Base-by-base conservation (phyloP, 148 eudicot genomes). In the Suaeda aralocaspica region DNA sequence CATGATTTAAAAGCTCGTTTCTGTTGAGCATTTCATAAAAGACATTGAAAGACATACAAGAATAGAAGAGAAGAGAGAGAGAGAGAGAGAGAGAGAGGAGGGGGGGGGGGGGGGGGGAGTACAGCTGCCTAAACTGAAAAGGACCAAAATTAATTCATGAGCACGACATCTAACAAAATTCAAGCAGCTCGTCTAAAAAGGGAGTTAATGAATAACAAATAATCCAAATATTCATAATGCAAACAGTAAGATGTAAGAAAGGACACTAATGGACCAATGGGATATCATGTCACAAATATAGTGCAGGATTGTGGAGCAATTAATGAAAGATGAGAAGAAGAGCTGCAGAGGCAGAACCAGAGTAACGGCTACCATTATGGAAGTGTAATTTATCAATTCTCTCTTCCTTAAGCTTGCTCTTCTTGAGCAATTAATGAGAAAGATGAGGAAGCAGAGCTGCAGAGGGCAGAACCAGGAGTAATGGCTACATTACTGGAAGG, bases 81-180 rank as follows among this genome's bases (percentile, higher is more conserved):
- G n/a, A n/a, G n/a, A n/a, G n/a, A n/a, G n/a, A n/a, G n/a, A n/a
- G n/a, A n/a, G n/a, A n/a, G n/a, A n/a, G n/a, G n/a, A n/a, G n/a
- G n/a, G n/a, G n/a, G n/a, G n/a, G n/a, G n/a, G n/a, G n/a, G n/a
- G n/a, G n/a, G n/a, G n/a, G n/a, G n/a, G n/a, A n/a, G 86, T 69
- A 94, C 58, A 76, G 64, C 92, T 88, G 91, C 78, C n/a, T n/a
- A n/a, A n/a, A 77, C 91, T 84, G 88, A 76, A 85, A 76, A 81
- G 71, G 59, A 56, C 62, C 66, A 48, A 73, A 78, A 82, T 88
- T 59, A 87, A 71, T 39, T 60, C 67, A 70, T 60, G 62, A 46
- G 26, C 55, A 51, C 34, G 34, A 28, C 9, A 62, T 39, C 21
- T 15, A 28, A 36, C 6, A n/a, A 21, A 30, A 3, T 19, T 45